Evolutionary conservation across 371 early-diverging fungal genomes (phyloP), one percentile per base, ranked within the genome.

Genomic region (Polyrhizophydium stewartii): DNA sequence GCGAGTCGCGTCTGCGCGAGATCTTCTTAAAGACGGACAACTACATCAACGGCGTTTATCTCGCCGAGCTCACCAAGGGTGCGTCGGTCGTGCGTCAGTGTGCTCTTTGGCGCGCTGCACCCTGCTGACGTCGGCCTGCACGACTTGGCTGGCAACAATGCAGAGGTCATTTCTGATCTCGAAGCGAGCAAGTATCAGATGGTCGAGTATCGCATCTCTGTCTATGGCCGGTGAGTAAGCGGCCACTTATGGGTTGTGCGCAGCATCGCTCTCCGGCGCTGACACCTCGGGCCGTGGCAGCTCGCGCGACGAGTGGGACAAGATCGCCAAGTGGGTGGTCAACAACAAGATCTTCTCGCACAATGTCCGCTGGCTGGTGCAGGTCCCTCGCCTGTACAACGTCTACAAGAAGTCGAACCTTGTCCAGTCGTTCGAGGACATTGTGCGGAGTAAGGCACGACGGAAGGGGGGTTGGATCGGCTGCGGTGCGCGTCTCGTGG

Each of bases 21-120:
- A 92, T 94, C 56, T 94, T 94, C 61, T 78, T 96, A 79, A 99
- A 99, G 79, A 92, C 97, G 0, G 98, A 99, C 72, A 99, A 98
- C 73, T 89, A 81, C 61, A 89, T 96, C 60, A 66, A 90, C 7
- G 99, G 99, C 19, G 76, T 85, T 27, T 99, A 93, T 72, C 74
- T 99, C 47, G 96, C 97, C 12, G 95, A 99, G 51, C 81, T 99
- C 49, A 96, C 97, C 43, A 92, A 94, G 67, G 88, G 86, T 85
- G 62, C 47, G 61, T 28, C 22, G 10, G 24, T n/a, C 16, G 19
- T 55, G 49, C 24, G 10, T 16, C 38, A 16, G 7, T 6, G 38
- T 37, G 16, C 16, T 37, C 38, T 16, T 6, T 10, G 16, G 10
- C 7, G 16, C 10, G 38, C 38, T 10, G 38, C 38, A 37, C 38